Conservation (phyloP, 2,329 filamentous ascomycete genomes). For the Microdochium nivale region DNA sequence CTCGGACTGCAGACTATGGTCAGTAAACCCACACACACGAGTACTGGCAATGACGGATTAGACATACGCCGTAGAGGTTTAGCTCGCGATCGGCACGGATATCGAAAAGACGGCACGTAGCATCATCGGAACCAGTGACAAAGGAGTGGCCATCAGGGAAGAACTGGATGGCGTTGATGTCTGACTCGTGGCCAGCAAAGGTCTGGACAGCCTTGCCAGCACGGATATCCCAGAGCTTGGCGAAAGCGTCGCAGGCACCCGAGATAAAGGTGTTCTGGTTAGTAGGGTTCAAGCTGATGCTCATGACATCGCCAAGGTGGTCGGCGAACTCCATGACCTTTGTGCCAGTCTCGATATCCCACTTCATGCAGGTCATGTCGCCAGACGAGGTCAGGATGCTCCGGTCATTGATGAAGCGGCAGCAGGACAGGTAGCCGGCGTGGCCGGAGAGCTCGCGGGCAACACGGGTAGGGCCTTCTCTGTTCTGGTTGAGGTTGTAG, state of each 20-base stretch:
- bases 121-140: slow-evolving; percentile 94
- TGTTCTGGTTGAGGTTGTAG: slow-evolving; percentile 91
- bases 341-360: slow-evolving; percentile 96
- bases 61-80: slow-evolving; percentile 59
- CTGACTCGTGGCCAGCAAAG: slow-evolving; percentile 95
- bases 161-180: slow-evolving; percentile 99
- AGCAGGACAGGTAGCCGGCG: slow-evolving; percentile 95
- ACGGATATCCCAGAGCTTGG: slow-evolving; percentile 97
- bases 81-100: slow-evolving; percentile 85
- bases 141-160: slow-evolving; percentile 99
- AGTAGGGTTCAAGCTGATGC: slow-evolving; percentile 97
- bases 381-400: slow-evolving; percentile 96
- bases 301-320: slow-evolving; percentile 98
- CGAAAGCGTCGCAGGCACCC: slow-evolving; percentile 97
- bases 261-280: slow-evolving; percentile 99
- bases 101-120: slow-evolving; percentile 93
- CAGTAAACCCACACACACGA: slow-evolving; percentile 14
- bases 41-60: neutral
- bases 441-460: slow-evolving; percentile 93
- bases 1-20: slow-evolving; percentile 59
- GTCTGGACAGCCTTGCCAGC: slow-evolving; percentile 98
- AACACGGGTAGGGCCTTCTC: slow-evolving; percentile 94
- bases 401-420: slow-evolving; percentile 96
- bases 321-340: slow-evolving; percentile 98
- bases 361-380: slow-evolving; percentile 99